Percentiles rank a stretch among this genome's conserved stretches.
These are phyloP conservation scores for Penicillium sp. DNA, from an alignment of 2,329 filamentous ascomycete species.

Conservation along the genomic window DNA sequence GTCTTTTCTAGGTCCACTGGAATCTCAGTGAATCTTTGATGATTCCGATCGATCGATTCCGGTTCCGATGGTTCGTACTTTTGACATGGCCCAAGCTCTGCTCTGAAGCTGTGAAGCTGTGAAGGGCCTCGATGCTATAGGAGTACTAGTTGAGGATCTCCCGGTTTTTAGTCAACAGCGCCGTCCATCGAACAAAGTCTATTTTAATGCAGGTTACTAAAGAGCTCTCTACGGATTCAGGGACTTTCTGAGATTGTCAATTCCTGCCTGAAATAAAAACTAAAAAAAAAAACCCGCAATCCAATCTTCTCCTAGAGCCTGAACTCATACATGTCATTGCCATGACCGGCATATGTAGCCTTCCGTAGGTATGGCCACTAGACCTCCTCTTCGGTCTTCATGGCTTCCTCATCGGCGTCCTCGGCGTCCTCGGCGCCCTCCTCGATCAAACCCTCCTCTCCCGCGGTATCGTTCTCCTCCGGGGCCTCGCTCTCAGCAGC, in stretches of 20 bases:
- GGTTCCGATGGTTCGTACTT: constrained; percentile 8
- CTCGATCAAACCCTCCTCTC: neutral
- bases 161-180: too few relatives aligned
- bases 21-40: neutral
- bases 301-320: too few relatives aligned
- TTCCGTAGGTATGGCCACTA: neutral
- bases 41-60: constrained; percentile 19
- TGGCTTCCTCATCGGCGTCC: neutral
- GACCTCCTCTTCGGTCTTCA: neutral
- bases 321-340: too few relatives aligned
- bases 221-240: too few relatives aligned
- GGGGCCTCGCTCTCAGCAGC: too few relatives aligned
- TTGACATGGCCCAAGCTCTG: neutral
- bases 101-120: neutral
- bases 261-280: too few relatives aligned
- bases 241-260: too few relatives aligned
- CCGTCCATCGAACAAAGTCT: too few relatives aligned
- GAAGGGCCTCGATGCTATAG: neutral
- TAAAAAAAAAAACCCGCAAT: too few relatives aligned
- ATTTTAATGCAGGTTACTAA: too few relatives aligned
- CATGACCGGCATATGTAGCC: too few relatives aligned
- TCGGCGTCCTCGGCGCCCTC: neutral
- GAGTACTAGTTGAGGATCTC: too few relatives aligned
- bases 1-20: constrained; percentile 4
- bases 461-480: neutral